Evolutionary conservation across 179 eudicot species (phyloP), one percentile per base, ranked within the genome.

Genomic region (Vitellaria paradoxa): DNA sequence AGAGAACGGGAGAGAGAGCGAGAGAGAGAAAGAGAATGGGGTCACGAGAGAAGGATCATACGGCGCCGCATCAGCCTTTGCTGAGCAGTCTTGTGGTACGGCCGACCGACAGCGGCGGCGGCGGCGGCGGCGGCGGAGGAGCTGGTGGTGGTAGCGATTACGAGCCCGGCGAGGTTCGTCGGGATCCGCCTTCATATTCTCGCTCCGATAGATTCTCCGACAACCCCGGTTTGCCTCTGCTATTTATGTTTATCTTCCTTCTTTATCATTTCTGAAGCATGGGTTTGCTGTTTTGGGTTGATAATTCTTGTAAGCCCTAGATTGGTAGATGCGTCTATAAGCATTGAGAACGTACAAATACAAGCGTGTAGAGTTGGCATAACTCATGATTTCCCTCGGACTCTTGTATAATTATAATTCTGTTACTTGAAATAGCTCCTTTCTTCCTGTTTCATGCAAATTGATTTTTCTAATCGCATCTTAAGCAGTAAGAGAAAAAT

Each of bases 161-260:
- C 83, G 98, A 94, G 66, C 93, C 98, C 49, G 96, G 98, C 68
- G 98, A 94, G 83, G 92, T 94, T 45, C 97, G 98, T 49, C 94
- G 80, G 8, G 91, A 85, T 50, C 86, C 84, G 47, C 89, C 88
- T 76, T 83, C 91, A 17, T 85, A 84, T 62, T 82, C 89, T 63
- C 97, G 97, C 69, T 76, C 95, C 56, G 89, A 83, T 45, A 88
- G 93, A 46, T 88, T 70, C 75, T 67, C 87, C 69, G 89, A 91
- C 47, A 81, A 79, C 23, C 82, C 81, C 65, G 95, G 95, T 93
- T 77, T 67, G 88, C 81, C 64, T 80, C 75, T 49, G 37, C 1
- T 63, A 59, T 8, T 7, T 0, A 46, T 24, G 3, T 14, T 9
- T 50, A 50, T 50, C 9, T 50, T 7, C 5, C 55, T 50, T 50